Evolutionary conservation across 176 grass and related monocot genomes (phyloP).

Genomic region (Juncus effusus): DNA sequence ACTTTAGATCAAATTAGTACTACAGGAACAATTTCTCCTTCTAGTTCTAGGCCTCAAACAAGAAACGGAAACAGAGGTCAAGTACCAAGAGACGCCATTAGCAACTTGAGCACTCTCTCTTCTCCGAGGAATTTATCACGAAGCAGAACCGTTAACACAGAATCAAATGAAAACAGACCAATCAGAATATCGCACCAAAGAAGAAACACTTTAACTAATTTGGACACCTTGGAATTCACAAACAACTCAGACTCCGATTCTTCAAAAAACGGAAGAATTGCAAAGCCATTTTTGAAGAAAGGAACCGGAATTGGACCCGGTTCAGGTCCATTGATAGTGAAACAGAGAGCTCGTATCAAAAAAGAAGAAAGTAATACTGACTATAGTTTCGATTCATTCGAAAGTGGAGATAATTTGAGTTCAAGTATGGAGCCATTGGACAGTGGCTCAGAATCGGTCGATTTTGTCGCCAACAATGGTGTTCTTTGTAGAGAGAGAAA

Average conservation of each 20-base stretch:
- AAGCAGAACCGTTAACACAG: conserved; percentile 16
- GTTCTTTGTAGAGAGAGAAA: conserved; percentile 16
- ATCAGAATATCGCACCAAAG: not conserved
- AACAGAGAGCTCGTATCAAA: conserved; percentile 11
- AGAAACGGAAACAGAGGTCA: conserved; percentile 15
- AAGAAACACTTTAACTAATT: conserved; percentile 16
- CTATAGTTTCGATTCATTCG: not conserved
- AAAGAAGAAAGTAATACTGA: conserved; percentile 5
- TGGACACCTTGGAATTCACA: conserved; percentile 2
- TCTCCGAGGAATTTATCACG: conserved; percentile 5
- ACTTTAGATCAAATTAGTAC: conserved; percentile 1
- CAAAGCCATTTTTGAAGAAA: conserved; percentile 27
- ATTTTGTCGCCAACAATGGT: not conserved
- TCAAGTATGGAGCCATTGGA: conserved; percentile 8
- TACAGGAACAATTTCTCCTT: no score
- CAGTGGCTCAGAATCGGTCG: conserved; percentile 5
- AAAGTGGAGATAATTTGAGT: not conserved
- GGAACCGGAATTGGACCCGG: conserved; percentile 31
- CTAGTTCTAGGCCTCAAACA: conserved; percentile 18
- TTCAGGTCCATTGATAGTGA: conserved; percentile 17
- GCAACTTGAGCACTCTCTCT: not conserved
- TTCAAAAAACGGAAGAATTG: conserved; percentile 3
- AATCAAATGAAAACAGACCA: not conserved
- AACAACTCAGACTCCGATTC: not conserved
- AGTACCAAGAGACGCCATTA: not conserved